Conservation (phyloP, 768 basidiomycete genomes). For the Phanerochaete sordida region DNA sequence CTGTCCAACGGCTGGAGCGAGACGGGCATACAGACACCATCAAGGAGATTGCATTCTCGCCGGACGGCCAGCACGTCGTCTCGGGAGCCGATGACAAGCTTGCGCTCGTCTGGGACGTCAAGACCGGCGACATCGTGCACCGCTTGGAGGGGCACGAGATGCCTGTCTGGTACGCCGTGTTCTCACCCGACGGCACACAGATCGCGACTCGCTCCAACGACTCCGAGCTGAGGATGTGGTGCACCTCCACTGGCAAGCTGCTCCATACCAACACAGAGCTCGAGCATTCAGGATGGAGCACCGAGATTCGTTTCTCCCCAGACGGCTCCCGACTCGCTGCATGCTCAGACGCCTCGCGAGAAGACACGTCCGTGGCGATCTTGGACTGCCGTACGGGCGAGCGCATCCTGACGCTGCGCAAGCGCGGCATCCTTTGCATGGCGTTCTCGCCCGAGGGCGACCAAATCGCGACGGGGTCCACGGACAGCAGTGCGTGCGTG, state of each 20-base stretch:
- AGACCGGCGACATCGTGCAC: conserved; percentile 7
- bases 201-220: conserved; percentile 22
- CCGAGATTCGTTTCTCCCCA: conserved; percentile 18
- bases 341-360: conserved; percentile 2
- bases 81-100: conserved; percentile 18
- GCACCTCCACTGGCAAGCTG: conserved; percentile 11
- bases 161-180: conserved; percentile 12
- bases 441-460: conserved; percentile 17
- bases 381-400: conserved; percentile 13
- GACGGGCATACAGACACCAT: conserved; percentile 14
- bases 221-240: conserved; percentile 23
- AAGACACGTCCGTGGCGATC: too few species aligned
- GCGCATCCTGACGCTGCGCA: conserved; percentile 1
- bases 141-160: neutral
- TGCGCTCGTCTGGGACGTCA: conserved; percentile 19
- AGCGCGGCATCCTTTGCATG: conserved; percentile 17
- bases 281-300: conserved; percentile 4
- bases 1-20: neutral
- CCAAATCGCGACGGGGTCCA: conserved; percentile 20
- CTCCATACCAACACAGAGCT: neutral
- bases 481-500: conserved; percentile 16
- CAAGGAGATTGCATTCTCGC: conserved; percentile 23
- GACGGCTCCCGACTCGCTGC: conserved; percentile 16
- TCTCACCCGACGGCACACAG: conserved; percentile 19
- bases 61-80: conserved; percentile 19